Percentiles rank a stretch among this genome's conserved stretches.
Conservation (phyloP, 202 grass and related monocot genomes). For the Zoysia matrella region DNA sequence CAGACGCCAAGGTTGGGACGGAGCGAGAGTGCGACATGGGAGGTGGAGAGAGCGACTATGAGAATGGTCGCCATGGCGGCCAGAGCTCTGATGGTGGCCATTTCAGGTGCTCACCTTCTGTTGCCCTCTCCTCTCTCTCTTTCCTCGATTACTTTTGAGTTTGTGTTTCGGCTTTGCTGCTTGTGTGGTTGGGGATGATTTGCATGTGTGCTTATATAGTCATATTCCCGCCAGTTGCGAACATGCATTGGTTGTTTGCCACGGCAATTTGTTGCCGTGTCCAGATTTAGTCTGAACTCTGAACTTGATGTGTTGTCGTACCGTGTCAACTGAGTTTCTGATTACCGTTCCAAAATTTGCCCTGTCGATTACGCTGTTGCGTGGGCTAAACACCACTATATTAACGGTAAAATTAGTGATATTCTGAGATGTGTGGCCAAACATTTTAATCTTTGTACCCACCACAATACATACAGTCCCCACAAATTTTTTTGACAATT, state of each 20-base stretch:
- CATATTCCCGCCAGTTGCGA: not conserved
- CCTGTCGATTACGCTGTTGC: no score
- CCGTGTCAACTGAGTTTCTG: not conserved
- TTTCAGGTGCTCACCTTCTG: not conserved
- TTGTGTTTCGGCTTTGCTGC: constrained; percentile 4
- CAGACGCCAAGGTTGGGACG: constrained; percentile 33
- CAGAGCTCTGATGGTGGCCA: not conserved
- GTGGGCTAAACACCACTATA: no score
- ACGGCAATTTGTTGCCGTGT: not conserved
- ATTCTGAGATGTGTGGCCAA: no score
- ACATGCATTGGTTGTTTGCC: not conserved
- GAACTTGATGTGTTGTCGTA: not conserved
- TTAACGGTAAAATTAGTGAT: no score
- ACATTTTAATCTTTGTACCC: no score
- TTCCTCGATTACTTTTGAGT: not conserved
- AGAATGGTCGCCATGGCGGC: constrained; percentile 18
- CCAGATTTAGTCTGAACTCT: not conserved
- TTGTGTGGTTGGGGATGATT: not conserved
- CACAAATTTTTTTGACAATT: no score
- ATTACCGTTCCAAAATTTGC: not conserved
- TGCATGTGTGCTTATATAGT: constrained; percentile 12
- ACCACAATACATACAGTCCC: no score
- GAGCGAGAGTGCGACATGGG: constrained; percentile 35
- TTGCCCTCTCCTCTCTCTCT: not conserved
- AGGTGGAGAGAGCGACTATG: constrained; percentile 19